A percentile compares a stretch with the other conserved stretches of the same genome.
These are phyloP conservation scores for Lumnitzera littorea DNA, from an alignment of 345 rosid species.

Conservation along the genomic window DNA sequence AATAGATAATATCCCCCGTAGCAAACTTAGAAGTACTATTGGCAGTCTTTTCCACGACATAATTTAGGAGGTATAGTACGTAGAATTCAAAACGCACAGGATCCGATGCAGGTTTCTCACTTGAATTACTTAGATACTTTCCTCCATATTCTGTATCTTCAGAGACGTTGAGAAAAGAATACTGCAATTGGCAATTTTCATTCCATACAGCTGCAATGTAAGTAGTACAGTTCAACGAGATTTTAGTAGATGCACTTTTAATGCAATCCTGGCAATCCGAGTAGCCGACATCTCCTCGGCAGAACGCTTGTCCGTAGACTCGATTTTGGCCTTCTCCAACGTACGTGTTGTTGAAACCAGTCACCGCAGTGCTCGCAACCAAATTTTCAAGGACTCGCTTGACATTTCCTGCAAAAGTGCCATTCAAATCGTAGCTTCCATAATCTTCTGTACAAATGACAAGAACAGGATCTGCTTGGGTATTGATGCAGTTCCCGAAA, in stretches of 20 bases:
- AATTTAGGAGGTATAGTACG: constrained; percentile 11
- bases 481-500: neutral
- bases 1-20: constrained; percentile 11
- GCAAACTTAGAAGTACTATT: constrained; percentile 20
- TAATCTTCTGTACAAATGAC: neutral
- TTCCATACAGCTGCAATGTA: constrained; percentile 25
- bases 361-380: constrained; percentile 9
- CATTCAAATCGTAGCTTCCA: constrained; percentile 8
- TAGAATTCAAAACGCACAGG: constrained; percentile 7
- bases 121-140: constrained; percentile 14
- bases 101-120: constrained; percentile 8
- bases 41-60: constrained; percentile 16
- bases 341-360: constrained; percentile 16
- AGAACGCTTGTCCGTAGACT: constrained; percentile 26
- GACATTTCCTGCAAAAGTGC: constrained; percentile 14
- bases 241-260: constrained; percentile 13
- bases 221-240: constrained; percentile 7
- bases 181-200: constrained; percentile 30
- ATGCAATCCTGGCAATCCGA: constrained; percentile 21
- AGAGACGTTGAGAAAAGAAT: constrained; percentile 16
- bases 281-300: constrained; percentile 22
- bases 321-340: constrained; percentile 7
- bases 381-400: constrained; percentile 12
- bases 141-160: constrained; percentile 17
- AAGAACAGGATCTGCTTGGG: constrained; percentile 1